Evolutionary conservation across 2,329 filamentous ascomycete genomes (phyloP), one percentile per base, ranked within the genome.

Genomic region (Pseudocercospora musae): DNA sequence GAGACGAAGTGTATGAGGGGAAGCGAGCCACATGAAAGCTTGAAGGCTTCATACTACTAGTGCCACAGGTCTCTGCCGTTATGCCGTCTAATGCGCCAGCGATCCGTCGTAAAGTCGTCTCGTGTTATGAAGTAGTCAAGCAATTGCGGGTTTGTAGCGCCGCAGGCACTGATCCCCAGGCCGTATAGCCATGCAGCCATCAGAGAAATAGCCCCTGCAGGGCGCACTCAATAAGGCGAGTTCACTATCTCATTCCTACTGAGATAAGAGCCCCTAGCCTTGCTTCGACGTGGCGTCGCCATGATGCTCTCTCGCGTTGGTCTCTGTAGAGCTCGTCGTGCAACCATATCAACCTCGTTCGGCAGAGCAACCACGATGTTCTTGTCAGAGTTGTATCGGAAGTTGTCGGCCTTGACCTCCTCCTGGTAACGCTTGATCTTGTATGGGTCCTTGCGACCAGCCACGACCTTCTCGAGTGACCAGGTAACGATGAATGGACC

Each of bases 261-360:
- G 53, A 96, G 81, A 78, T 91, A 91, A 72, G 90, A 90, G 21
- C 87, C 82, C 58, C 73, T 63, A 3, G 70, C 73, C 64, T 69
- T 72, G 48, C 66, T 69, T 60, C 69, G 68, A 60, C 64, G 64
- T 42, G 73, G 75, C 46, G 74, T 75, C 49, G 78, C 90, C 73
- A 75, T 74, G 75, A 99, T 98, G 76, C 92, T 97, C 81, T 99
- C 92, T 40, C 95, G 83, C 0, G 95, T 98, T 1, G 94, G 92
- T 72, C 88, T 88, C 82, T 91, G 91, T 73, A 99, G 85, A 61
- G 87, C 89, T 70, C 89, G 85, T 77, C 94, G 93, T 50, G 89
- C 89, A 11, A 99, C 91, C 93, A 98, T 98, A 77, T 97, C 96
- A 69, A 99, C 95, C 76, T 98, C 93, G 74, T 99, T 96, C 1